Evolutionary conservation across 495 filamentous ascomycete genomes (phyloP).

Genomic region (Podospora bellae-mahoneyi): DNA sequence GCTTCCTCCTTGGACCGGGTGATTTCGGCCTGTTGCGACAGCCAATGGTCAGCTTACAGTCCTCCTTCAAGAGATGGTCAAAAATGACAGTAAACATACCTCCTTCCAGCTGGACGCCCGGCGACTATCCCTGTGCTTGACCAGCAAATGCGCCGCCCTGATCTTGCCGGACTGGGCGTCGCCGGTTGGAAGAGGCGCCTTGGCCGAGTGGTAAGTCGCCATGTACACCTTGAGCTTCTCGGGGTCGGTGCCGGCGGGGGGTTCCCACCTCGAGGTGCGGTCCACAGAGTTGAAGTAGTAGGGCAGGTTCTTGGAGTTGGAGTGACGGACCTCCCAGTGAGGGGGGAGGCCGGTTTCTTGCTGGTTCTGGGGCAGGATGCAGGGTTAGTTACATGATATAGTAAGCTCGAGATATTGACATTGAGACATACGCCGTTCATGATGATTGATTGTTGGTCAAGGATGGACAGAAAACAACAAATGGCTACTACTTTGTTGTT

Average conservation of each 20-base stretch:
- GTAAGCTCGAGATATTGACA: too few species aligned
- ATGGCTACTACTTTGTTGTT: neutral
- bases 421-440: neutral
- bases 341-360: slow-evolving; percentile 75
- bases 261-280: slow-evolving; percentile 90
- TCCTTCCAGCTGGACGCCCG: slow-evolving; percentile 90
- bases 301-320: slow-evolving; percentile 93
- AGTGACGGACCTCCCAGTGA: slow-evolving; percentile 91
- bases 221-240: slow-evolving; percentile 92
- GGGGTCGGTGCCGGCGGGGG: slow-evolving; percentile 77
- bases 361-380: neutral
- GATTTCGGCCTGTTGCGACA: slow-evolving; percentile 58
- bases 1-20: slow-evolving; percentile 86
- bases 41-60: neutral
- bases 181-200: slow-evolving; percentile 33
- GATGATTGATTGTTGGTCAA: neutral
- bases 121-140: slow-evolving; percentile 86
- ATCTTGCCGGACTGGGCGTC: slow-evolving; percentile 71
- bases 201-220: slow-evolving; percentile 68
- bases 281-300: slow-evolving; percentile 91
- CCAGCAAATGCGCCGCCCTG: slow-evolving; percentile 80
- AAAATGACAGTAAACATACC: slow-evolving; percentile 27
- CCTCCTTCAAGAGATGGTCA: neutral
- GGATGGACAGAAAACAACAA: neutral
- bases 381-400: neutral